These are phyloP conservation scores for Nannizziopsis arthrosporioides DNA, from an alignment of 2,329 filamentous ascomycete species.

Conservation along the genomic window DNA sequence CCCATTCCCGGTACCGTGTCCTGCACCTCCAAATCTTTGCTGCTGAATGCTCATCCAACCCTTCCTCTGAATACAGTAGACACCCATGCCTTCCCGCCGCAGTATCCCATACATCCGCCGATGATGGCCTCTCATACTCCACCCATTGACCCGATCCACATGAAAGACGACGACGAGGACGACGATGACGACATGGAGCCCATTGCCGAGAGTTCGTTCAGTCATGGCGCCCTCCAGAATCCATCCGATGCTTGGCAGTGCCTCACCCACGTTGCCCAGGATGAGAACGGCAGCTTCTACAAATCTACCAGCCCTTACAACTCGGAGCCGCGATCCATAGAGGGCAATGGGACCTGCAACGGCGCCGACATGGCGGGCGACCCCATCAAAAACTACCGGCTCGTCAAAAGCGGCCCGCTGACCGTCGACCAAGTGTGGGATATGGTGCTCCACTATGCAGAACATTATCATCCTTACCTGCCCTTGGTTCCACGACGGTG, in stretches of 20 bases:
- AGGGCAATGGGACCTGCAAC: not conserved
- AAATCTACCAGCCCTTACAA: constrained; percentile 18
- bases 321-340: constrained; percentile 2
- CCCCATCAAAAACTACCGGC: constrained; percentile 27
- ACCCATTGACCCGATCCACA: constrained; percentile 19
- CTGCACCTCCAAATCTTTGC: constrained; percentile 21
- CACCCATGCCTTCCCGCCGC: constrained; percentile 19
- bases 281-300: constrained; percentile 19
- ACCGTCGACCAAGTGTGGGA: constrained; percentile 42
- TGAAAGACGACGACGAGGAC: constrained; percentile 13
- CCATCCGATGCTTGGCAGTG: constrained; percentile 41
- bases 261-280: constrained; percentile 34
- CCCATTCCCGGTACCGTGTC: constrained; percentile 8
- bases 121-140: constrained; percentile 23
- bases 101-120: constrained; percentile 26
- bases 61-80: constrained; percentile 23
- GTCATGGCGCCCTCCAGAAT: constrained; percentile 33
- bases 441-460: constrained; percentile 48
- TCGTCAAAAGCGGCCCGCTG: constrained; percentile 35
- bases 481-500: constrained; percentile 53
- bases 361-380: constrained; percentile 8
- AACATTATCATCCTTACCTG: constrained; percentile 59
- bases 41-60: constrained; percentile 19
- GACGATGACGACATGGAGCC: constrained; percentile 33
- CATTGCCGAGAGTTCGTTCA: constrained; percentile 28